phyloP scores from a whole-genome alignment of 371 early-diverging fungal species.

The Circinella umbellata region DNA sequence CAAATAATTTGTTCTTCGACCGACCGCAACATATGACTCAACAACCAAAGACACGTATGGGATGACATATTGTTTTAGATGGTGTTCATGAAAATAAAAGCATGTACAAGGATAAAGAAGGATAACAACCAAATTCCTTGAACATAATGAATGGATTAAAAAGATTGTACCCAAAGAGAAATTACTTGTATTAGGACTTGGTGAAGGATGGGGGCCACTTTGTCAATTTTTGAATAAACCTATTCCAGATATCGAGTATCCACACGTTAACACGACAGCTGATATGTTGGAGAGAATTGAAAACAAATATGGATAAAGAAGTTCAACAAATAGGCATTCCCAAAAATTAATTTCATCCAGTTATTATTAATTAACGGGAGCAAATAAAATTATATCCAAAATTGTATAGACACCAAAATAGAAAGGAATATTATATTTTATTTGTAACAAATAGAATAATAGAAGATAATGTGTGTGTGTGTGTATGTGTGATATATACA shows the following conservation, averaged over 20 bases:
- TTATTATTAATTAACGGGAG: too few species aligned
- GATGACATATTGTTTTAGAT: conserved; percentile 13
- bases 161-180: conserved; percentile 27
- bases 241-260: conserved; percentile 16
- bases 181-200: conserved; percentile 30
- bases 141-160: conserved; percentile 38
- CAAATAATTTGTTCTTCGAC: too few species aligned
- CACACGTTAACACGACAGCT: conserved; percentile 13
- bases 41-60: conserved; percentile 13
- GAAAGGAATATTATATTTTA: too few species aligned
- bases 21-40: too few species aligned
- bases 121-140: conserved; percentile 15
- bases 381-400: too few species aligned
- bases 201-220: conserved; percentile 29
- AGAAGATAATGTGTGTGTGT: too few species aligned
- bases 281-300: neutral
- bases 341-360: too few species aligned
- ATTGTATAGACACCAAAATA: too few species aligned
- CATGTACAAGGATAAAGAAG: conserved; percentile 25
- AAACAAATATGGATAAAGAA: neutral
- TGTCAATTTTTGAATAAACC: conserved; percentile 23
- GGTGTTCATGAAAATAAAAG: conserved; percentile 20
- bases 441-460: too few species aligned
- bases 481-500: too few species aligned
- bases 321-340: neutral